Conservation (phyloP, 345 rosid species). For the Ricinus communis region DNA sequence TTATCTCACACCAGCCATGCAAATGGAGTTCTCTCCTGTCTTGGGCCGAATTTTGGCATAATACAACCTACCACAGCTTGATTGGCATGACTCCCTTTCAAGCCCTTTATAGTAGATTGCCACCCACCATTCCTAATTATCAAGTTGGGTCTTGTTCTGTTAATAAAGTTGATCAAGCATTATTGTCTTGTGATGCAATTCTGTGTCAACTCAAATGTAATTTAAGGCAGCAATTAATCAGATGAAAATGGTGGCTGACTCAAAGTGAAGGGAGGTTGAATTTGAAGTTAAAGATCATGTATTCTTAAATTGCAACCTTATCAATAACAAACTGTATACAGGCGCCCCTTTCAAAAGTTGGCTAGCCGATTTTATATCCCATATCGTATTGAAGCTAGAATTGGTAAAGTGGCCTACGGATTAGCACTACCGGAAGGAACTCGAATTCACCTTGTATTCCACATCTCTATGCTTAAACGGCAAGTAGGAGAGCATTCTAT, state of each 20-base stretch:
- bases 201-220: not conserved
- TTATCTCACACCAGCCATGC: not conserved
- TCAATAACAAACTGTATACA: not conserved
- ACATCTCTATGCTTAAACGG: not conserved
- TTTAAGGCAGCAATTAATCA: not conserved
- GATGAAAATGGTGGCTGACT: not conserved
- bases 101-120: not conserved
- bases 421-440: not conserved
- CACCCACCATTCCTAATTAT: not conserved
- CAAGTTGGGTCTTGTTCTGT: not conserved
- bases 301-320: not conserved
- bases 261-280: accelerated
- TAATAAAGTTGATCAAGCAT: not conserved
- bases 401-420: not conserved
- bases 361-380: too few species aligned
- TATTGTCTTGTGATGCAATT: not conserved
- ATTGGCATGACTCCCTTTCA: not conserved
- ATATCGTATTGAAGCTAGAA: not conserved
- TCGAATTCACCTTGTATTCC: not conserved
- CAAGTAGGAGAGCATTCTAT: not conserved
- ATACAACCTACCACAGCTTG: not conserved
- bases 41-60: not conserved
- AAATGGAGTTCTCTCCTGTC: not conserved
- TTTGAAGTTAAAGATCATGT: not conserved
- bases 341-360: not conserved